These are phyloP conservation scores for Miamiensis avidus DNA, from an alignment of 169 alveolate species.

Conservation along the genomic window DNA sequence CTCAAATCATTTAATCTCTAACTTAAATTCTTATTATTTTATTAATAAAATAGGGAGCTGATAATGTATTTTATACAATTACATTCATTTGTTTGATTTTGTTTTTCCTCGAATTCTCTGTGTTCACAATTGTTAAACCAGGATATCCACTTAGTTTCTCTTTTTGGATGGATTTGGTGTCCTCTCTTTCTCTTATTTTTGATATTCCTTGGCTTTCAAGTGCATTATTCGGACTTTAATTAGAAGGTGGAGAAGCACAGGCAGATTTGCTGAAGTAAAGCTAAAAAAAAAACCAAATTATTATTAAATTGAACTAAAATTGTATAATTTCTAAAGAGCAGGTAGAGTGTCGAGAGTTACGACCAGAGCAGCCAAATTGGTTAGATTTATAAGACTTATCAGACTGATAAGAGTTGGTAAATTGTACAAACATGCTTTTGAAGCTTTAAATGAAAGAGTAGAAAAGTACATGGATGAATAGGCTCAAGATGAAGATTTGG, in stretches of 20 bases:
- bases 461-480: background rate
- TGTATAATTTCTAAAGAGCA: background rate
- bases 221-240: background rate
- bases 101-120: background rate
- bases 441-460: background rate
- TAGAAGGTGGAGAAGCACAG: background rate
- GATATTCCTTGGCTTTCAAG: constrained; percentile 6
- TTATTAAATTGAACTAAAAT: too few species aligned
- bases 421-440: background rate
- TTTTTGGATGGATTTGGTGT: background rate
- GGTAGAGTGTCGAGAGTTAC: constrained; percentile 4
- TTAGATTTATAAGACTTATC: background rate
- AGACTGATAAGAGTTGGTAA: constrained; percentile 2
- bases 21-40: background rate
- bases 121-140: background rate
- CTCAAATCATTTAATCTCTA: too few species aligned
- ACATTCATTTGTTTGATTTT: constrained; percentile 1
- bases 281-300: background rate
- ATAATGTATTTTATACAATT: background rate
- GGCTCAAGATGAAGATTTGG: background rate
- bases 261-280: background rate
- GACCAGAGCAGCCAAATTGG: background rate
- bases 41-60: background rate
- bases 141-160: background rate
- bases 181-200: background rate